A percentile compares a stretch with the other conserved stretches of the same genome.
Evolutionary conservation across 192 early-diverging fungal genomes (phyloP).

Genomic region (Coemansia sp.): DNA sequence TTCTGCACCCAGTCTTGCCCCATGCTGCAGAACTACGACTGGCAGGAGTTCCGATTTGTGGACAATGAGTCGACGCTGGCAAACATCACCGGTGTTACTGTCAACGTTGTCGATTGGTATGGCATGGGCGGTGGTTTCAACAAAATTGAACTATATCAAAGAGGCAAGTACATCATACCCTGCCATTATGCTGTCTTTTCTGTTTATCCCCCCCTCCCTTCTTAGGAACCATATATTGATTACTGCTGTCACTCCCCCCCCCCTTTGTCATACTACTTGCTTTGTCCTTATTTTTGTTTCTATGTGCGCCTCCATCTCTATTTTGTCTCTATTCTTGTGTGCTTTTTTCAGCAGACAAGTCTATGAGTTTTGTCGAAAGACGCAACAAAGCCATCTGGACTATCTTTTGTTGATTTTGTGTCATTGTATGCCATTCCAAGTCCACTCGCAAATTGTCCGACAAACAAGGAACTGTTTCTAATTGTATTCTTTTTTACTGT

Average conservation of each 20-base stretch:
- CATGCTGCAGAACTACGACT: constrained; percentile 33
- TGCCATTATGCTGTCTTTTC: constrained; percentile 1
- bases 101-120: constrained; percentile 61
- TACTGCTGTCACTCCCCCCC: neutral
- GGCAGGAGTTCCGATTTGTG: constrained; percentile 53
- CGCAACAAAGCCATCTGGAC: neutral
- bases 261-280: neutral
- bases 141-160: constrained; percentile 51
- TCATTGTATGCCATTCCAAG: neutral
- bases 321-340: constrained; percentile 1
- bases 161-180: constrained; percentile 29
- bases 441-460: neutral
- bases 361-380: neutral
- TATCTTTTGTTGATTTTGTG: constrained; percentile 1
- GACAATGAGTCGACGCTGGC: constrained; percentile 43
- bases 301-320: neutral
- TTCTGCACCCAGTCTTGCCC: constrained; percentile 50
- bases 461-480: constrained; percentile 7
- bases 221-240: neutral
- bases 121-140: constrained; percentile 55
- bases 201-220: neutral
- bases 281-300: neutral
- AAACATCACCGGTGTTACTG: constrained; percentile 56
- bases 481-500: constrained; percentile 4
- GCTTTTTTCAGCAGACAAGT: neutral